Base-by-base conservation (phyloP, 108 stramenopile species). In the Ochromonas danica region DNA sequence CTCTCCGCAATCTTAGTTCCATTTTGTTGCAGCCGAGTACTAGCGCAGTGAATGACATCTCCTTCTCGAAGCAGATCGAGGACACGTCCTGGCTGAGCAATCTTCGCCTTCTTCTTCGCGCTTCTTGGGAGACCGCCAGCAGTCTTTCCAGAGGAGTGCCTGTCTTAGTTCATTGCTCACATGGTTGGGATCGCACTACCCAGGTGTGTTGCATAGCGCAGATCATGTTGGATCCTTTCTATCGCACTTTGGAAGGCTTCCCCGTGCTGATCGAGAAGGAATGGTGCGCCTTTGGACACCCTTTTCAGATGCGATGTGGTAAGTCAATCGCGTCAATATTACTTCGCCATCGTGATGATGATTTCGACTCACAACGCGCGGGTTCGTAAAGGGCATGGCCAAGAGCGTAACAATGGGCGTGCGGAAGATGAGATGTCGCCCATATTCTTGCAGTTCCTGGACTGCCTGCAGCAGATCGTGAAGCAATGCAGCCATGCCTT, bases 171-270 rank as follows among this genome's bases (percentile, higher is more conserved):
- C 99, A 99, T 81, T 99, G 99, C 78, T 92, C 91, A 70, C 95
- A 98, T 80, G 99, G 99, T 25, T 99, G 97, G 96, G 99, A 99
- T 88, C 87, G 99, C 36, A 99, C 99, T 0, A 86, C 92, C 10
- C 99, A 99, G 88, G 93, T 96, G 0, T 79, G 88, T 1, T 90
- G 87, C 28, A 75, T 99, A 71, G 91, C 96, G 0, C 93, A 98
- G 84, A 80, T 99, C 1, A 61, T 99, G n/a, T 79, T 99, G 43
- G 97, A 99, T 85, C 95, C 97, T 17, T 92, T 90, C 87, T 98
- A 93, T 75, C 88, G 99, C 39, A 98, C 97, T 1, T 79, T 91
- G 43, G 84, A 90, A 42, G 99, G 99, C 1, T 99, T 99, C 82
- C 83, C 87, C 70, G 86, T 89, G 28, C 86, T 99, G 30, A 90